Evolutionary conservation across 805 yeast species (phyloP), one percentile per base, ranked within the genome.

Genomic region (Scheffersomyces spartinae): DNA sequence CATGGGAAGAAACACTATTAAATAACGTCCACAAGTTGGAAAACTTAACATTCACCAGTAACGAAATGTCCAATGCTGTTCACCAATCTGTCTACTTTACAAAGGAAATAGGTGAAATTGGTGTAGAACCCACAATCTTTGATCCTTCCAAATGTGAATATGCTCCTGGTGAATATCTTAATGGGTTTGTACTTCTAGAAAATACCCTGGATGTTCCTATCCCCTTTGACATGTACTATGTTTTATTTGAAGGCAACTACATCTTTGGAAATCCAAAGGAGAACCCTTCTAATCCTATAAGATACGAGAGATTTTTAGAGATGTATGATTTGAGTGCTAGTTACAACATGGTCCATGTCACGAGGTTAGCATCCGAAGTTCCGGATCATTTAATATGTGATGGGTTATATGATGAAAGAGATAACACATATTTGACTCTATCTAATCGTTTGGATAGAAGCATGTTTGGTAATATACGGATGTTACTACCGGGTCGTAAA

Each of bases 161-260:
- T 40, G 68, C 68, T 11, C 74, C 76, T 8, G 83, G 83, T n/a
- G 85, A 77, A 40, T 57, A 59, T 12, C 55, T 78, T 9, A 64
- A 69, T 39, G 88, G 88, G 0, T 70, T 64, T 36, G 49, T 66
- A 6, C 35, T 45, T 0, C 51, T 71, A 12, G 49, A 53, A 26
- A 72, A 71, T 37, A 49, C 37, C 5, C 45, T 68, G 2, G 26
- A 42, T 1, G 34, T 47, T 10, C 50, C 59, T 0, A 53, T 76
- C 12, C 65, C 67, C 2, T 78, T 75, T 40, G 78, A 75, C 36
- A 71, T 71, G 73, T 68, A 76, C 40, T 58, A 68, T 27, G 65
- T 72, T 6, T 54, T 73, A 2, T 51, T 74, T 17, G 80, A 73
- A 39, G 80, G 79, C 1, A 31, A 25, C 3, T n/a, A n/a, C n/a